phyloP scores from a whole-genome alignment of 305 asterid species.

The Fraxinus floribunda region DNA sequence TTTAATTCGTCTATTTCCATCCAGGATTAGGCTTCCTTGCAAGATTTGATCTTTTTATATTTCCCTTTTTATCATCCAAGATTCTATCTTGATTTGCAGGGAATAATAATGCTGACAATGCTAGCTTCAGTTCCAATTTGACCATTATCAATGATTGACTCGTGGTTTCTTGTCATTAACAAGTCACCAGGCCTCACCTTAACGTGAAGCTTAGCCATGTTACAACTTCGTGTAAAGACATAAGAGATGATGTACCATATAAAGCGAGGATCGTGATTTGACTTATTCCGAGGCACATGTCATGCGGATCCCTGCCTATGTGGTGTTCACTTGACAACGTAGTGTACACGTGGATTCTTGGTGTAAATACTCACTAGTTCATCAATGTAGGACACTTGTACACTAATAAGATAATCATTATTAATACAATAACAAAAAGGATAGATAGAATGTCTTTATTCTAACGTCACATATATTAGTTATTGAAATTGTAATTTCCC shows the following conservation, averaged over 20 bases:
- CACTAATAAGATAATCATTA: neutral
- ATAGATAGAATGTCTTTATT: neutral
- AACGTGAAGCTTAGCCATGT: neutral
- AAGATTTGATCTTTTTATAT: neutral
- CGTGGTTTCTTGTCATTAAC: neutral
- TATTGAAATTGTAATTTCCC: neutral
- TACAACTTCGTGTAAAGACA: neutral
- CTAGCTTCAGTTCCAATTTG: neutral
- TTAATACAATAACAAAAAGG: neutral
- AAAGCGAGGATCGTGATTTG: neutral
- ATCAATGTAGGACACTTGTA: neutral
- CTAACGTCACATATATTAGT: neutral
- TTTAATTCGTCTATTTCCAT: too few relatives aligned
- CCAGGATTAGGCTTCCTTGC: neutral
- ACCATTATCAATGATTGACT: neutral
- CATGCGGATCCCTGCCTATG: neutral
- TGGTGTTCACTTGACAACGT: neutral
- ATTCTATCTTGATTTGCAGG: neutral
- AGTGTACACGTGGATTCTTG: neutral
- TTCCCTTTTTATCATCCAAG: neutral
- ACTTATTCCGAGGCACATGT: neutral
- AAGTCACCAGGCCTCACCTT: neutral
- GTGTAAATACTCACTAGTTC: neutral
- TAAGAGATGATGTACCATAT: neutral
- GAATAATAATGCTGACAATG: neutral